Percentiles rank a stretch among this genome's conserved stretches.
Evolutionary conservation across 331 rosid species (phyloP).

Genomic region (Acacia concinna): DNA sequence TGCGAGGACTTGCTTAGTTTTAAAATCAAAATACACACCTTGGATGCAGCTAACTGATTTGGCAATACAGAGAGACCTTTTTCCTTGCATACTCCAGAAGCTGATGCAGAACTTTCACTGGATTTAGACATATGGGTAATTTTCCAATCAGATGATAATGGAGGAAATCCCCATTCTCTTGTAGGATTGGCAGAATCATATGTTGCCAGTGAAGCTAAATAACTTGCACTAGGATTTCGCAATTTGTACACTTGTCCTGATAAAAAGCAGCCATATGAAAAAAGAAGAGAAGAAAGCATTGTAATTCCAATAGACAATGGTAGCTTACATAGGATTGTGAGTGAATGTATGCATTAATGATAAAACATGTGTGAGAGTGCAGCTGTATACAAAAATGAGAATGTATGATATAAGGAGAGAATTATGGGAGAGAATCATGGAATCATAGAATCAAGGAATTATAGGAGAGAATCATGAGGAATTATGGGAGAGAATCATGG

Average conservation of each 20-base stretch:
- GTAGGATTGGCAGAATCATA: slow-evolving; percentile 89
- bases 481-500: no score
- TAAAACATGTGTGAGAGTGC: no score
- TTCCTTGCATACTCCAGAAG: slow-evolving; percentile 35
- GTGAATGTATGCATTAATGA: no score
- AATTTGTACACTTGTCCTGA: slow-evolving; percentile 77
- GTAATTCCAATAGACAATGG: no score
- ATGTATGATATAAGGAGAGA: no score
- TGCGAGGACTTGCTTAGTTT: not conserved
- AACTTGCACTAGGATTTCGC: slow-evolving; percentile 68
- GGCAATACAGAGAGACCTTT: slow-evolving; percentile 32
- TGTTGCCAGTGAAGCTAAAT: slow-evolving; percentile 59
- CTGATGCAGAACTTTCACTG: slow-evolving; percentile 33
- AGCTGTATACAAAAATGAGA: no score
- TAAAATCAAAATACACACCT: slow-evolving; percentile 46
- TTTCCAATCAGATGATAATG: slow-evolving; percentile 45
- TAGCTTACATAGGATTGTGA: no score
- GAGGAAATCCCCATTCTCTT: slow-evolving; percentile 80
- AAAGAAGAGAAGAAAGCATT: no score
- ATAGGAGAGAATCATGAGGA: no score
- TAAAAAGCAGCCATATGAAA: slow-evolving; percentile 26
- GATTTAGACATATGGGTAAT: slow-evolving; percentile 22
- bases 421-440: no score
- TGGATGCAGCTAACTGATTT: slow-evolving; percentile 34
- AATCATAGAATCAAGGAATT: no score